Evolutionary conservation across 345 rosid species (phyloP), one percentile per base, ranked within the genome.

Genomic region (Aquilaria yunnanensis): DNA sequence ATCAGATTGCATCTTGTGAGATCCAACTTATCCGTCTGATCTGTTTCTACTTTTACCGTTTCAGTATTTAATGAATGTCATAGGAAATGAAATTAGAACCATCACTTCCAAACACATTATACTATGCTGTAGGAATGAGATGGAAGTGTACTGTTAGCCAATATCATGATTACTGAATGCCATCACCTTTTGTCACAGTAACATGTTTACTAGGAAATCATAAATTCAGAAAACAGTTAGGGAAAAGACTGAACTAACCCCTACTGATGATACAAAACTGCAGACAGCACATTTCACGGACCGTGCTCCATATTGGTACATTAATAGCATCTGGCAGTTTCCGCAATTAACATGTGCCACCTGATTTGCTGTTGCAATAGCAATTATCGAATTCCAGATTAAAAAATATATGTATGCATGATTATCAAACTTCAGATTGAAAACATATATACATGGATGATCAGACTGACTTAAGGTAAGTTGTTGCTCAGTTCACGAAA

Each of bases 231-330:
- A 61, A 61, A 67, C 32, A 51, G 45, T 5, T 29, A 51, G 41
- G 56, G 32, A 1, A 47, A 32, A 67, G 55, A 49, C 34, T 60
- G n/a, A 3, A 79, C 85, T 79, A 37, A 90, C 99, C 89, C 88
- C 95, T 73, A 88, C 80, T 10, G 95, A 67, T 23, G 99, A 86
- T 58, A 88, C 89, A 60, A 83, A 90, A 80, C 66, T 90, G 88
- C 99, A 94, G 45, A 94, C 89, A 1, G 99, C 86, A 67, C 99
- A 94, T 81, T 94, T 94, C 16, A 94, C 99, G 3, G 93, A 88
- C 60, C 83, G 72, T 32, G 96, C 99, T 73, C 97, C 99, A 10
- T 90, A 94, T 54, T 85, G 97, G 74, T 94, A 94, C 99, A 94
- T 90, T 62, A 94, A 58, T 59, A 94, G 78, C 97, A 94, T 85